phyloP scores from a whole-genome alignment of 768 basidiomycete genomes.

The Boletus sp. region DNA sequence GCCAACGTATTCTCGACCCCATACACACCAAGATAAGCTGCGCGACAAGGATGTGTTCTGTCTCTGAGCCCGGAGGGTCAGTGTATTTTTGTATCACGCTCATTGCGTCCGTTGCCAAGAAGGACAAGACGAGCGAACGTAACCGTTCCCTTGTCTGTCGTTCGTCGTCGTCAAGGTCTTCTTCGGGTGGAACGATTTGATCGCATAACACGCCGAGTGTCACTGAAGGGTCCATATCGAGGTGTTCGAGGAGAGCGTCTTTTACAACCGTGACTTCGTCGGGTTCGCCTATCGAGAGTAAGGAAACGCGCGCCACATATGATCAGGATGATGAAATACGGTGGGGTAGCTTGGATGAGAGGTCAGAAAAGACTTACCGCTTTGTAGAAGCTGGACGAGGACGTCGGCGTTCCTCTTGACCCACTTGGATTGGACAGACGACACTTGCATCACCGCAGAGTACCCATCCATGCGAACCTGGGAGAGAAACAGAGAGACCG shows the following conservation, averaged over 20 bases:
- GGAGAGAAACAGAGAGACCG: neutral
- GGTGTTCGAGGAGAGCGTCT: conserved; percentile 54
- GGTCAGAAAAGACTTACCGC: conserved; percentile 45
- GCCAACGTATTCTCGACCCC: neutral
- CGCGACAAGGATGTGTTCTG: conserved; percentile 46
- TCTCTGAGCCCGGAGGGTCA: conserved; percentile 38
- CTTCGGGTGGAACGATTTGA: conserved; percentile 53
- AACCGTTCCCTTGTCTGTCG: conserved; percentile 52
- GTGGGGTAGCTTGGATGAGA: neutral
- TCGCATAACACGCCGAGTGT: conserved; percentile 69
- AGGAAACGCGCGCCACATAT: conserved; percentile 10
- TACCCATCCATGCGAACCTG: conserved; percentile 74
- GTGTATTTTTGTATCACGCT: conserved; percentile 44
- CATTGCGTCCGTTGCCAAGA: conserved; percentile 53
- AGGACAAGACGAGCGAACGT: conserved; percentile 55
- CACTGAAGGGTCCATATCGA: conserved; percentile 58
- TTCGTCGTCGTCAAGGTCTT: conserved; percentile 56
- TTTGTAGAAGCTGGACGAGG: conserved; percentile 69
- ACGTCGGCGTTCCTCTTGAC: conserved; percentile 73
- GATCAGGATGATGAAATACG: conserved; percentile 17
- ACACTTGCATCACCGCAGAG: conserved; percentile 51
- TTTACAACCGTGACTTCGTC: conserved; percentile 63
- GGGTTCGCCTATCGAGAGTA: conserved; percentile 50
- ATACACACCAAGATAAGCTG: conserved; percentile 48
- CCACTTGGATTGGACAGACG: conserved; percentile 49